Evolutionary conservation across 331 rosid species (phyloP).

Genomic region (Prunus yedoensis): DNA sequence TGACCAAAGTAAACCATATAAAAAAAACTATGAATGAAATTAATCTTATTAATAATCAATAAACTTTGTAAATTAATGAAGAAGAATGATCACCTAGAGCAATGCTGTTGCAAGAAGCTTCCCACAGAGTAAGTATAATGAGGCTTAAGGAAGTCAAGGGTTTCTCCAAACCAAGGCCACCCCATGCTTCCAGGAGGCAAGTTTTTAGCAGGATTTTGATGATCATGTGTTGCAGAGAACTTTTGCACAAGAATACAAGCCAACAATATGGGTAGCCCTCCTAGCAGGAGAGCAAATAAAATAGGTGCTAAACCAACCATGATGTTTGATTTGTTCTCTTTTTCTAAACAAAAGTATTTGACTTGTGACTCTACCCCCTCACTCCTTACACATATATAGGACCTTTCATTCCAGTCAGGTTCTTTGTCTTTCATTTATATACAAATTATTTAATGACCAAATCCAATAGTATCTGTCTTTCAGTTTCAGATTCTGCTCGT

Average conservation of each 20-base stretch:
- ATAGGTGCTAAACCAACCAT: constrained; percentile 40
- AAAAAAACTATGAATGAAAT: not conserved
- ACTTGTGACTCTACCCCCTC: not conserved
- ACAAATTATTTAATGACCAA: not conserved
- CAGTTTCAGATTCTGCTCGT: constrained; percentile 5
- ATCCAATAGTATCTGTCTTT: not conserved
- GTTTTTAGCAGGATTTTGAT: constrained; percentile 12
- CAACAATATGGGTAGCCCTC: constrained; percentile 30
- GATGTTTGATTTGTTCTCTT: not conserved
- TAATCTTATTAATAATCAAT: not conserved
- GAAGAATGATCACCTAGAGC: constrained; percentile 44
- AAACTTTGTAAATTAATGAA: not conserved
- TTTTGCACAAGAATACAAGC: constrained; percentile 36
- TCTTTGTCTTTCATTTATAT: too few relatives aligned
- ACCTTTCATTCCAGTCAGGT: not conserved
- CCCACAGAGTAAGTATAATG: constrained; percentile 66
- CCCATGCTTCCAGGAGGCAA: constrained; percentile 73
- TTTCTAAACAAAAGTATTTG: not conserved
- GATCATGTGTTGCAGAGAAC: constrained; percentile 13
- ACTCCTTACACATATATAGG: not conserved
- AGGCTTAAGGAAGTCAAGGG: constrained; percentile 64
- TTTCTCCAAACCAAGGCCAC: constrained; percentile 63
- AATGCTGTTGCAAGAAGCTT: constrained; percentile 52
- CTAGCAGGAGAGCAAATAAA: constrained; percentile 27
- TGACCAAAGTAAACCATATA: not conserved